A percentile compares a stretch with the other conserved stretches of the same genome.
phyloP scores from a whole-genome alignment of 2,329 filamentous ascomycete species.

The Thelonectria olida region DNA sequence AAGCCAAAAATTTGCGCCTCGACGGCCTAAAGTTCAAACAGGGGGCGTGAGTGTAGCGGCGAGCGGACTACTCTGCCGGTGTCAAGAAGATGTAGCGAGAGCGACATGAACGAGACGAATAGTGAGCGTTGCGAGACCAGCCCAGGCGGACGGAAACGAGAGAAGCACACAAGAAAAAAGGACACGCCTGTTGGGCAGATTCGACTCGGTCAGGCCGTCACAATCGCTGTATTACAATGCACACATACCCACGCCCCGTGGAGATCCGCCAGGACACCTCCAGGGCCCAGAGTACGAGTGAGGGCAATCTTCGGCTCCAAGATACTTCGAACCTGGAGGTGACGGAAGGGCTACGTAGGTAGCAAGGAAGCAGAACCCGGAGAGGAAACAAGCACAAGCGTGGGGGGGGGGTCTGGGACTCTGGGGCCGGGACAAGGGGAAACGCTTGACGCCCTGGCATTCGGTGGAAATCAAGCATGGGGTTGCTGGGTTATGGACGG shows the following conservation, averaged over 20 bases:
- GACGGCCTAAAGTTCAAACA: constrained; percentile 5
- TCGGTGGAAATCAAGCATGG: constrained; percentile 24
- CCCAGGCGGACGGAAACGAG: constrained; percentile 9
- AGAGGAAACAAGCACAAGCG: constrained; percentile 24
- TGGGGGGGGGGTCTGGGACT: constrained; percentile 13
- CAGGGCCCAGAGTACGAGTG: background rate
- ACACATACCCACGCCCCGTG: background rate
- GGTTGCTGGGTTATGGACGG: constrained; percentile 21
- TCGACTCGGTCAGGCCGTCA: constrained; percentile 7
- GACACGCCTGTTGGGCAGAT: background rate
- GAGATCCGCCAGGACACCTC: background rate
- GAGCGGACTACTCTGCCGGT: background rate
- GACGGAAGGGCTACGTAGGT: background rate
- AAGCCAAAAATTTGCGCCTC: constrained; percentile 19
- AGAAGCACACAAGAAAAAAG: constrained; percentile 7
- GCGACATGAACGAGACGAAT: background rate
- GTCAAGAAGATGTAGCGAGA: background rate
- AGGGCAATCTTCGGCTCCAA: constrained; percentile 4
- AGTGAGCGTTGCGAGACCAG: background rate
- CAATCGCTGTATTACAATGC: background rate
- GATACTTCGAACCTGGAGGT: background rate
- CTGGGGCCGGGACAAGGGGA: constrained; percentile 11
- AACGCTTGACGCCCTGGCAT: constrained; percentile 1
- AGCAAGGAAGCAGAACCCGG: constrained; percentile 1
- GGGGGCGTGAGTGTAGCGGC: constrained; percentile 6